Evolutionary conservation across 768 basidiomycete species (phyloP).

Genomic region (Mycena haematopus): DNA sequence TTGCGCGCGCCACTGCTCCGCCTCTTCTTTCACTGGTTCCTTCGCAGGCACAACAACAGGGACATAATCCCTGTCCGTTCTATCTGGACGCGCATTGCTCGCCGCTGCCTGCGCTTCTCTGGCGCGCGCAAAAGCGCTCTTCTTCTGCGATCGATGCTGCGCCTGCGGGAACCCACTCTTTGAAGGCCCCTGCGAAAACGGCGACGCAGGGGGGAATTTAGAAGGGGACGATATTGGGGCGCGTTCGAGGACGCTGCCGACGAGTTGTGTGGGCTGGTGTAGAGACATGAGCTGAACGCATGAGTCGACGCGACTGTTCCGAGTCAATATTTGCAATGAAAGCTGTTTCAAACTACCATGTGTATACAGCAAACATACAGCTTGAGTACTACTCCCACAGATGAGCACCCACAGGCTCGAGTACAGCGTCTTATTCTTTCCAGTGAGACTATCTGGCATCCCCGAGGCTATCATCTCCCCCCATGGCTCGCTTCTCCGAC

Average conservation of each 20-base stretch:
- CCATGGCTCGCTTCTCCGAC: too few species aligned
- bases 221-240: slow-evolving; percentile 40
- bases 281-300: not conserved
- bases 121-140: slow-evolving; percentile 63
- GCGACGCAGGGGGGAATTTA: slow-evolving; percentile 18
- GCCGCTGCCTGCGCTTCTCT: slow-evolving; percentile 39
- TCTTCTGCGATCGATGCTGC: slow-evolving; percentile 62
- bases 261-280: slow-evolving; percentile 27
- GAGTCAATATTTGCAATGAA: too few species aligned
- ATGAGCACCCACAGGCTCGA: too few species aligned
- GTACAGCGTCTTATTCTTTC: too few species aligned
- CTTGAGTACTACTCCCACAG: too few species aligned
- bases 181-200: slow-evolving; percentile 20
- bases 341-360: too few species aligned
- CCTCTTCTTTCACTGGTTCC: slow-evolving; percentile 16
- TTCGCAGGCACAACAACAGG: slow-evolving; percentile 35
- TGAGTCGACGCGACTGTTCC: not conserved
- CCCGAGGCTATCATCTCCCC: too few species aligned
- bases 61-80: slow-evolving; percentile 32
- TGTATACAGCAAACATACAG: too few species aligned
- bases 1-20: slow-evolving; percentile 57
- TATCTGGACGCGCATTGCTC: not conserved
- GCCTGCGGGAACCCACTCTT: slow-evolving; percentile 67
- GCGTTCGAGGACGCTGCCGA: slow-evolving; percentile 59
- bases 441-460: too few species aligned